Evolutionary conservation across 2,329 filamentous ascomycete genomes (phyloP).

Genomic region (Ambrosiella xylebori): DNA sequence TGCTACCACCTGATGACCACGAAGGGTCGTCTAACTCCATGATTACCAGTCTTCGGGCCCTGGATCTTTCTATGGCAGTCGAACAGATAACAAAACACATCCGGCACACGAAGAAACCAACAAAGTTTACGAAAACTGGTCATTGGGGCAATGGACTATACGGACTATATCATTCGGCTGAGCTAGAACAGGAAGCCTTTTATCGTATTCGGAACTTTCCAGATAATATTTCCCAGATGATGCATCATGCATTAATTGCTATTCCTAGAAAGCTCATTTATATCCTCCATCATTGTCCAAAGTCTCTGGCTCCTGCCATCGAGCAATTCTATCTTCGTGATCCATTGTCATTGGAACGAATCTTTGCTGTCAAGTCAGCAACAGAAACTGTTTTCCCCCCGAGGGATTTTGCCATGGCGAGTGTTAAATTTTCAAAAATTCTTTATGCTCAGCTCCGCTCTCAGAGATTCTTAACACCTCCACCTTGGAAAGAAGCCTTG

Average conservation of each 20-base stretch:
- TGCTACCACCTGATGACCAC: slow-evolving; percentile 44
- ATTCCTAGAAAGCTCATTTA: slow-evolving; percentile 71
- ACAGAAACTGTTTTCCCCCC: slow-evolving; percentile 50
- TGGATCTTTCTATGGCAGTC: slow-evolving; percentile 1
- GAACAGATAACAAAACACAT: neutral
- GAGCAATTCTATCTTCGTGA: slow-evolving; percentile 91
- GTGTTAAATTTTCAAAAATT: slow-evolving; percentile 69
- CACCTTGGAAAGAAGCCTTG: slow-evolving; percentile 26
- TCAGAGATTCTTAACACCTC: slow-evolving; percentile 58
- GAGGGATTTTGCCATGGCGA: slow-evolving; percentile 60
- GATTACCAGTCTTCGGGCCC: neutral
- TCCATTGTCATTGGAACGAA: slow-evolving; percentile 52
- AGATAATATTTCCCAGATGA: slow-evolving; percentile 49
- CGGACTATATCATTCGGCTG: slow-evolving; percentile 48
- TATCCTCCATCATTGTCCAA: slow-evolving; percentile 57
- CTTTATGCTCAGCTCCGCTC: slow-evolving; percentile 81
- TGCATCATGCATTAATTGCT: slow-evolving; percentile 58
- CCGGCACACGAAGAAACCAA: neutral
- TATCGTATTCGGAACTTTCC: slow-evolving; percentile 78
- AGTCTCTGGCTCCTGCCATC: slow-evolving; percentile 63
- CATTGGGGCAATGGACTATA: neutral
- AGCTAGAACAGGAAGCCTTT: slow-evolving; percentile 73
- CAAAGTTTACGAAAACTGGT: neutral
- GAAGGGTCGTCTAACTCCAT: slow-evolving; percentile 25
- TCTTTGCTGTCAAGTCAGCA: slow-evolving; percentile 29